These are phyloP conservation scores for Heterobasidion annosum DNA, from an alignment of 1,284 basidiomycete species.

Conservation along the genomic window DNA sequence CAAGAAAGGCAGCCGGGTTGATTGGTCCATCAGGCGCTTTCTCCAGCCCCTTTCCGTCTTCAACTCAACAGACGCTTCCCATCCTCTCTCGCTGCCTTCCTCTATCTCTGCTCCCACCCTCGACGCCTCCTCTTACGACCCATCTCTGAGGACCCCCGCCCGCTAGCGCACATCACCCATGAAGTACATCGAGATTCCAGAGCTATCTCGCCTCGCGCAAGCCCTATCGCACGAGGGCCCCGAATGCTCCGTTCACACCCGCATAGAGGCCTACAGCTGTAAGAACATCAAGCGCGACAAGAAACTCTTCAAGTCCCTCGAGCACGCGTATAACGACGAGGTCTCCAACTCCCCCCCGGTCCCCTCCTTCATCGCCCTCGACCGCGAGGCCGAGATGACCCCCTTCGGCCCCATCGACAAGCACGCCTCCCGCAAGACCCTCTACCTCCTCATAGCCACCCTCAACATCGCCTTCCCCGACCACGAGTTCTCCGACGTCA, in stretches of 20 bases:
- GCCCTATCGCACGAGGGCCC: constrained; percentile 81
- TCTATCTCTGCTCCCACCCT: background rate
- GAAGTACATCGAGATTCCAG: constrained; percentile 89
- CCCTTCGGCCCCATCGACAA: constrained; percentile 74
- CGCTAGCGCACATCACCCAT: constrained; percentile 30
- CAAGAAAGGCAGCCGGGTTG: background rate
- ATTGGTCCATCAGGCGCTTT: background rate
- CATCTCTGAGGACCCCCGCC: background rate
- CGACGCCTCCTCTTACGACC: background rate
- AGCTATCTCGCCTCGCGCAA: constrained; percentile 71
- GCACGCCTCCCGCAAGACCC: constrained; percentile 75
- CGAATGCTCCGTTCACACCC: constrained; percentile 86
- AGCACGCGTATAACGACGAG: constrained; percentile 77
- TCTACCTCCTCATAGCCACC: constrained; percentile 92
- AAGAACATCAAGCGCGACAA: constrained; percentile 97
- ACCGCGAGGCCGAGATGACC: constrained; percentile 63
- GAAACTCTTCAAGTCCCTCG: constrained; percentile 90
- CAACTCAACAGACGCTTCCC: background rate
- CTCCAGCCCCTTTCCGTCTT: background rate
- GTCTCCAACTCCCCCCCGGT: constrained; percentile 61
- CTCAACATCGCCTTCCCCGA: constrained; percentile 97
- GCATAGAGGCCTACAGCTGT: constrained; percentile 96
- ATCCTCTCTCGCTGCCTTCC: background rate
- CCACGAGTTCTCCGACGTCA: constrained; percentile 92
- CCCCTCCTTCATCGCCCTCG: constrained; percentile 59